Evolutionary conservation across 805 yeast species (phyloP).

Genomic region (Candida coleopterorum): DNA sequence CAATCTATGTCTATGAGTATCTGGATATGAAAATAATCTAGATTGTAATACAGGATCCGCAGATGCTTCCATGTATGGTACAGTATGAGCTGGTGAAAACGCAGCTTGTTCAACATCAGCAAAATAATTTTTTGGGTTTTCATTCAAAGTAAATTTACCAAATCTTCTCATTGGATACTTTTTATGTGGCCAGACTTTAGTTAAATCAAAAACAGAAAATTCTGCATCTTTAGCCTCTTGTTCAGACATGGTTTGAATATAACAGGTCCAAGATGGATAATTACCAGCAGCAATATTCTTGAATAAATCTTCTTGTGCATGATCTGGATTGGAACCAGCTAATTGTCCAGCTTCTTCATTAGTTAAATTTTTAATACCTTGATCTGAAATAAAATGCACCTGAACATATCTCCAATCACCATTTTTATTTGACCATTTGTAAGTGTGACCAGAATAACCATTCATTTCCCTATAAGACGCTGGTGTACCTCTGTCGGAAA

Average conservation of each 20-base stretch:
- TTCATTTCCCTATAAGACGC: slow-evolving; percentile 71
- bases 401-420: slow-evolving; percentile 79
- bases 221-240: slow-evolving; percentile 71
- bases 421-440: slow-evolving; percentile 70
- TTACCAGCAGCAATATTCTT: slow-evolving; percentile 75
- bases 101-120: slow-evolving; percentile 66
- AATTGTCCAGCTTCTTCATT: slow-evolving; percentile 65
- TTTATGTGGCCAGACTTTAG: slow-evolving; percentile 88
- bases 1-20: slow-evolving; percentile 73
- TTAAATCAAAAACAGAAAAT: slow-evolving; percentile 83
- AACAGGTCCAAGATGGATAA: slow-evolving; percentile 78
- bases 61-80: slow-evolving; percentile 71
- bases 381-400: slow-evolving; percentile 67
- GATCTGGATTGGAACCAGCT: slow-evolving; percentile 78
- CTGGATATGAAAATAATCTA: slow-evolving; percentile 70
- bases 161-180: slow-evolving; percentile 83
- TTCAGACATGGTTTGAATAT: slow-evolving; percentile 81
- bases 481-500: slow-evolving; percentile 82
- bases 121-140: slow-evolving; percentile 81
- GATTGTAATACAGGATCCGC: slow-evolving; percentile 77
- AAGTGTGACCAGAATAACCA: slow-evolving; percentile 82
- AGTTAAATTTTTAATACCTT: slow-evolving; percentile 48
- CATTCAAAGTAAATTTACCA: slow-evolving; percentile 74
- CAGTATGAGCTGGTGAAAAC: slow-evolving; percentile 68
- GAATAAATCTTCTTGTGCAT: slow-evolving; percentile 75